Percentiles rank a stretch among this genome's conserved stretches.
Conservation (phyloP, 495 filamentous ascomycete species). For the Trichoderma parareesei region DNA sequence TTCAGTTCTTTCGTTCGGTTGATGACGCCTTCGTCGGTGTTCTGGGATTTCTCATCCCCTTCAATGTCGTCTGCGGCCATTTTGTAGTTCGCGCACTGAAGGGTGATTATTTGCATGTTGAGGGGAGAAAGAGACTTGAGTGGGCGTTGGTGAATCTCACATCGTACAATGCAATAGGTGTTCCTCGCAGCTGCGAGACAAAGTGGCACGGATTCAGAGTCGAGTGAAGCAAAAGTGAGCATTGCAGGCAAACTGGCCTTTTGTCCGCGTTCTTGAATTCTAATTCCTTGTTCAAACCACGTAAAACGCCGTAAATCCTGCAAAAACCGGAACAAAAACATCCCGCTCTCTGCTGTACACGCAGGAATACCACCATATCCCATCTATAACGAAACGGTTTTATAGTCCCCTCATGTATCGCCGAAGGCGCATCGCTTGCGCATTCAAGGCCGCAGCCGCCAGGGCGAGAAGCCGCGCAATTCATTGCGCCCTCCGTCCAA, state of each 20-base stretch:
- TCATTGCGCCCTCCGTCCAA: not conserved
- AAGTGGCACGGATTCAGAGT: constrained; percentile 12
- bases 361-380: constrained; percentile 7
- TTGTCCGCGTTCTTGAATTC: constrained; percentile 6
- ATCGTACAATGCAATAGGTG: too few species aligned
- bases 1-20: constrained; percentile 19
- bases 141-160: too few species aligned
- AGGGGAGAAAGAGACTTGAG: too few species aligned
- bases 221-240: constrained; percentile 2
- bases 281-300: constrained; percentile 1
- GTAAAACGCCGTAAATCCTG: constrained; percentile 5
- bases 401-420: not conserved
- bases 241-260: not conserved
- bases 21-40: constrained; percentile 14
- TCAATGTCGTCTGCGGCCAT: not conserved
- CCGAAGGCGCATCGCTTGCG: not conserved
- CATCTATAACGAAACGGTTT: constrained; percentile 1
- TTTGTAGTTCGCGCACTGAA: not conserved
- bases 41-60: not conserved
- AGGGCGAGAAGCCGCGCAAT: not conserved
- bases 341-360: constrained; percentile 12
- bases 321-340: not conserved
- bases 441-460: not conserved
- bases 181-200: too few species aligned
- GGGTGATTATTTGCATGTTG: too few species aligned